These are phyloP conservation scores for Cladophialophora bantiana DNA, from an alignment of 2,329 filamentous ascomycete genomes.

Conservation along the genomic window DNA sequence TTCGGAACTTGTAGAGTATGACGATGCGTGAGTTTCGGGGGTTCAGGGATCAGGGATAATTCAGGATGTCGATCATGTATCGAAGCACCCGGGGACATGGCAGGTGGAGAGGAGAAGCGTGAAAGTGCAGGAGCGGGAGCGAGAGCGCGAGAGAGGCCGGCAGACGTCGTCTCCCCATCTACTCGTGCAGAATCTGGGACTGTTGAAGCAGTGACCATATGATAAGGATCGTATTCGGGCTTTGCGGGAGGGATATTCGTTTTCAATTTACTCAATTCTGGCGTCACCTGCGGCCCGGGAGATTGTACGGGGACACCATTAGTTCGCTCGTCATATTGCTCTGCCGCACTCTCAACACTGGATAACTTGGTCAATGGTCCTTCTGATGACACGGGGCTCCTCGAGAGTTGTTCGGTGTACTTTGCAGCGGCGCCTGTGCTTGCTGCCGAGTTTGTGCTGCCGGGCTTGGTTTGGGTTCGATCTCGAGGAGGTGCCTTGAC, in stretches of 20 bases:
- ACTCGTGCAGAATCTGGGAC: constrained; percentile 43
- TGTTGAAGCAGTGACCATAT: constrained; percentile 45
- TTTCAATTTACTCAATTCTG: constrained; percentile 30
- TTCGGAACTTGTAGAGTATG: constrained; percentile 90
- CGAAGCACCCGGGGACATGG: constrained; percentile 65
- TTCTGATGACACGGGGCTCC: constrained; percentile 37
- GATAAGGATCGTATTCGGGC: constrained; percentile 42
- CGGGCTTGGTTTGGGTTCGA: constrained; percentile 50
- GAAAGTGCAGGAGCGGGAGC: constrained; percentile 36
- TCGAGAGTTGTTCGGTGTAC: constrained; percentile 45
- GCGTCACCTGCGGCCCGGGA: constrained; percentile 44
- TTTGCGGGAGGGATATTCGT: constrained; percentile 27
- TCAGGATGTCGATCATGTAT: constrained; percentile 31
- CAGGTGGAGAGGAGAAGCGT: constrained; percentile 52
- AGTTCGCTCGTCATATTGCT: constrained; percentile 24
- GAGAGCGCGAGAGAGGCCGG: constrained; percentile 12
- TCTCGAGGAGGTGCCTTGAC: constrained; percentile 50
- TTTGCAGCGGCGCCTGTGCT: constrained; percentile 41
- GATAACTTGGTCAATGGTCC: constrained; percentile 37
- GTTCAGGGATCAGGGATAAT: constrained; percentile 60
- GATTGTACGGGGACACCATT: constrained; percentile 39
- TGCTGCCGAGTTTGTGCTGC: constrained; percentile 58
- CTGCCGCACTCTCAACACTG: constrained; percentile 35
- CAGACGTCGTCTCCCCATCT: constrained; percentile 23
- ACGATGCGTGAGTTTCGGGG: constrained; percentile 73